Conservation (phyloP, 495 filamentous ascomycete species). For the Hypoxylon crocopeplum region DNA sequence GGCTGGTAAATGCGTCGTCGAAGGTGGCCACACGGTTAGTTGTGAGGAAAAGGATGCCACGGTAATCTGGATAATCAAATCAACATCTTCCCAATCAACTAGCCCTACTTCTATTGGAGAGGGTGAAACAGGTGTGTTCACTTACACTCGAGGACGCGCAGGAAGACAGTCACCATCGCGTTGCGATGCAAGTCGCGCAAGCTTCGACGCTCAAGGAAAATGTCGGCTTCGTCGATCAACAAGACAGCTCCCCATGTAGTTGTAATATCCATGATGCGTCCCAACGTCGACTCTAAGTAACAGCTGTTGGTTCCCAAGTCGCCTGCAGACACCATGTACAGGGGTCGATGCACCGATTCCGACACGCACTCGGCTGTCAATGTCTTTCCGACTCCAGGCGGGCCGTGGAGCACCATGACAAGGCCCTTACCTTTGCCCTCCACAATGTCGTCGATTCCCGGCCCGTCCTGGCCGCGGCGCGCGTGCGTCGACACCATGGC, state of each 20-base stretch:
- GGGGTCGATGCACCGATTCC: conserved; percentile 56
- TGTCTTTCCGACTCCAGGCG: conserved; percentile 50
- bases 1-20: conserved; percentile 56
- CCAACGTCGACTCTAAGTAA: conserved; percentile 45
- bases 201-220: conserved; percentile 55
- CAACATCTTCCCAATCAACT: too few relatives aligned
- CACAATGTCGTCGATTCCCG: conserved; percentile 42
- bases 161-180: conserved; percentile 53
- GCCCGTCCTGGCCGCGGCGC: conserved; percentile 4
- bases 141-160: conserved; percentile 32
- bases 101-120: too few relatives aligned
- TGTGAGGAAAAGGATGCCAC: conserved; percentile 84
- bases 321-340: conserved; percentile 62
- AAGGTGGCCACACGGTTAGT: conserved; percentile 77
- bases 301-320: conserved; percentile 55
- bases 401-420: conserved; percentile 51
- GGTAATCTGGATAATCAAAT: conserved; percentile 54
- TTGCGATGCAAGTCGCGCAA: conserved; percentile 53
- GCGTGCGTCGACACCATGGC: conserved; percentile 53
- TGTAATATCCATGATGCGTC: conserved; percentile 56
- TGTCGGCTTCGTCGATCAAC: conserved; percentile 59
- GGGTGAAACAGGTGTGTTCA: neutral
- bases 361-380: conserved; percentile 55
- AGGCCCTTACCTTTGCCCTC: conserved; percentile 47
- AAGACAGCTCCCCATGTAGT: conserved; percentile 57